Evolutionary conservation across 768 basidiomycete genomes (phyloP), one percentile per base, ranked within the genome.

Genomic region (Lactarius hengduanensis): DNA sequence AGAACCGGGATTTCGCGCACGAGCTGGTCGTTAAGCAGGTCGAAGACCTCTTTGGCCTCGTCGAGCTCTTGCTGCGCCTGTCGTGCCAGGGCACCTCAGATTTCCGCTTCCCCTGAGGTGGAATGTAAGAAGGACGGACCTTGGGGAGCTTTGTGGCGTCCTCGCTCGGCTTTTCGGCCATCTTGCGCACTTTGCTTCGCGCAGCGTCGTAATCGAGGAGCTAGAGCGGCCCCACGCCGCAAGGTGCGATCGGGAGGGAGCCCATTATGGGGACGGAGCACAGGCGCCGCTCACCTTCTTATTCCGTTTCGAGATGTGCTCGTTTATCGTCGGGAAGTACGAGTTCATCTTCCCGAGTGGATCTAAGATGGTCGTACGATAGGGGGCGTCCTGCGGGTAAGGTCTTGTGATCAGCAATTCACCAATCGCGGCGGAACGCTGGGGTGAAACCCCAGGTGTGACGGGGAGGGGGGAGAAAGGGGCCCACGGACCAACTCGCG

Each of bases 11-110:
- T 82, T 72, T 98, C 97, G 32, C 82, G 78, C 71, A 96, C 90
- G 72, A 98, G 86, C 72, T 98, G 94, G 47, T 91, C 87, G 75
- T 99, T 98, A 71, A 99, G 83, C 73, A 93, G 78, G 66, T 96
- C 91, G 75, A 96, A 99, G 60, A 97, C 86, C 76, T 96, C 96
- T 73, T 94, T 92, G 30, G 92, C 83, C 68, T 98, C 95, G 73
- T 99, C 97, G 74, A 94, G 83, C 73, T 99, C 97, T 80, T 94
- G 91, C 79, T 99, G 95, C 0, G 96, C 90, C 93, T 94, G 71
- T 18, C 0, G 36, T 38, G 3, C 38, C 4, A 1, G 38, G 15
- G 15, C 15, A 40, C 38, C 5, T 40, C 41, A 41, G 41, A 41
- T 41, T 15, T 41, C 41, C 16, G 41, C 5, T 18, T 18, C 41